These are phyloP conservation scores for Orbilia ellipsospora DNA, from an alignment of 2,329 filamentous ascomycete species.

Conservation along the genomic window DNA sequence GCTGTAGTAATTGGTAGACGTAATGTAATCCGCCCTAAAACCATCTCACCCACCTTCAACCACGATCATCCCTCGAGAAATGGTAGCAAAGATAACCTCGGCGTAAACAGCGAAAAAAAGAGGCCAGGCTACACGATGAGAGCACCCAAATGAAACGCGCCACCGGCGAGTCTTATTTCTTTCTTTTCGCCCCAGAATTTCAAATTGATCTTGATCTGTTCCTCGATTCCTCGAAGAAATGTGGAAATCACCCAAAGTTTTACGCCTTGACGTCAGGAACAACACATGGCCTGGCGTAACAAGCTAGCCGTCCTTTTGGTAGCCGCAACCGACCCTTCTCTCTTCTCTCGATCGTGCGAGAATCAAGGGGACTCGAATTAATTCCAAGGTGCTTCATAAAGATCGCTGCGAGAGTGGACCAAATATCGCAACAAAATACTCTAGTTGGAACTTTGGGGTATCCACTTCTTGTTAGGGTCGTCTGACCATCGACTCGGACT, in stretches of 20 bases:
- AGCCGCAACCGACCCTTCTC: conserved; percentile 18
- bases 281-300: conserved; percentile 34
- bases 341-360: conserved; percentile 2
- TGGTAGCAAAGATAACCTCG: conserved; percentile 8
- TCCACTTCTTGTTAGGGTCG: conserved; percentile 49
- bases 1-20: not conserved
- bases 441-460: conserved; percentile 8
- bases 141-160: conserved; percentile 1
- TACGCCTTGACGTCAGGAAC: conserved; percentile 53
- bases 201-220: not conserved
- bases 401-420: not conserved
- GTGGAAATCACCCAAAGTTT: conserved; percentile 18
- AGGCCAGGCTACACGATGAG: conserved; percentile 2
- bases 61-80: conserved; percentile 36
- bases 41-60: conserved; percentile 22
- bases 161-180: conserved; percentile 16
- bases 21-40: conserved; percentile 9
- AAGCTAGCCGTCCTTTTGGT: conserved; percentile 10
- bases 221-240: no score
- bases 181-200: conserved; percentile 32
- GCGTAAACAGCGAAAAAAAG: conserved; percentile 17
- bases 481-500: conserved; percentile 44
- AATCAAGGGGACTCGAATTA: conserved; percentile 1
- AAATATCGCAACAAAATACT: not conserved
- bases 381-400: not conserved